Evolutionary conservation across 2,329 filamentous ascomycete genomes (phyloP), one percentile per base, ranked within the genome.

Genomic region (Pyricularia grisea): DNA sequence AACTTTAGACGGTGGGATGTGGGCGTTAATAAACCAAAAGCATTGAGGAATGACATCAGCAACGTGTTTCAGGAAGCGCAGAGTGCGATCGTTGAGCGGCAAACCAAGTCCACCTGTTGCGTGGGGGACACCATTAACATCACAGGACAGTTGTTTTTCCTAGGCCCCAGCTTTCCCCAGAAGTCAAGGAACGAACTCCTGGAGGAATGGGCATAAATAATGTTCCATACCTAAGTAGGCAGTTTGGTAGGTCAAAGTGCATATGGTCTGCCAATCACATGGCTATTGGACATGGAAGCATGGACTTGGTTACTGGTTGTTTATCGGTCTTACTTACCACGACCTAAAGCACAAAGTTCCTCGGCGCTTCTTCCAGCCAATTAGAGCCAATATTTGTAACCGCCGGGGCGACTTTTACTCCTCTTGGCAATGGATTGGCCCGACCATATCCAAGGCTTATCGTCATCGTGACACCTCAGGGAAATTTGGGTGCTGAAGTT

Each of bases 1-100:
- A 58, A 25, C 55, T 61, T n/a, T 67, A 67, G 66, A 67, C 28
- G 50, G 23, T 30, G 66, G 50, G 55, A 67, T 50, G n/a, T 31
- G n/a, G 66, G 66, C 50, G 66, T 63, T 58, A 60, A 58, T 67
- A 61, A 67, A 61, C 17, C n/a, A 61, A 20, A 31, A 33, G 66
- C 50, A 67, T 27, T 27, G 65, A 30, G 25, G 27, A 55, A 36
- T 66, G 65, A 67, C 65, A 67, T 50, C 12, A n/a, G 36, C 23
- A 31, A 25, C 25, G 25, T 28, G 60, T 63, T 28, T 27, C 25
- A 63, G 28, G 28, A 63, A 63, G 28, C 25, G 28, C 25, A 61
- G 23, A 23, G 27, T 27, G 58, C 25, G 11, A 25, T 61, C n/a
- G 7, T 61, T 27, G 28, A 28, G 27, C 60, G 25, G 60, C 25